Evolutionary conservation across 1,284 basidiomycete species (phyloP).

Genomic region (Apiotrichum brassicae): DNA sequence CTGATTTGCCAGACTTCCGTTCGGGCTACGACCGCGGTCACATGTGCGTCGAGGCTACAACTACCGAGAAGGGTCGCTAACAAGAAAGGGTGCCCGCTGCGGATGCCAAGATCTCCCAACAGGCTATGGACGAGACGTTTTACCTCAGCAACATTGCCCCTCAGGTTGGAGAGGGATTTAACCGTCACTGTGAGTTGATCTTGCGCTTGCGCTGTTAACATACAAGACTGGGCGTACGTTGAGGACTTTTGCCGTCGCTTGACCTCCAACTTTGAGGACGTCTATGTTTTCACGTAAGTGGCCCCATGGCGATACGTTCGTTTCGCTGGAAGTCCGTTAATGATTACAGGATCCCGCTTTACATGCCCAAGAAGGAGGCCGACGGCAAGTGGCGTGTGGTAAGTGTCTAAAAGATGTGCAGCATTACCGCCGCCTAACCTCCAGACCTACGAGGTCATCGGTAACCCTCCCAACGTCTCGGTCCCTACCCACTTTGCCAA

Average conservation of each 20-base stretch:
- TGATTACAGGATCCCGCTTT: constrained; percentile 69
- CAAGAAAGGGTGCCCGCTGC: constrained; percentile 99
- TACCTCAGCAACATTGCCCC: constrained; percentile 92
- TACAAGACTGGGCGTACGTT: constrained; percentile 84
- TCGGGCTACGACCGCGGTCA: constrained; percentile 97
- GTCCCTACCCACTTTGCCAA: constrained; percentile 99
- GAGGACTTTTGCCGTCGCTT: constrained; percentile 93
- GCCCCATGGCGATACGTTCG: too few relatives aligned
- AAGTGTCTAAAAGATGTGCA: constrained; percentile 49
- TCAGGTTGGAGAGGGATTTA: constrained; percentile 96
- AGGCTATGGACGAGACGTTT: constrained; percentile 97
- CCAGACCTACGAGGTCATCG: constrained; percentile 91
- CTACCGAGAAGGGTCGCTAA: too few relatives aligned
- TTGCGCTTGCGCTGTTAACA: not conserved
- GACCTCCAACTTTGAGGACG: constrained; percentile 78
- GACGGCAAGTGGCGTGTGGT: constrained; percentile 95
- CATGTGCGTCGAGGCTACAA: constrained; percentile 53
- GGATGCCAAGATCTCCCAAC: constrained; percentile 75
- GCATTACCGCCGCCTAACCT: not conserved
- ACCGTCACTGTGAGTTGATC: constrained; percentile 72
- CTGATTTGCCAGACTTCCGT: constrained; percentile 60
- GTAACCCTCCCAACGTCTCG: constrained; percentile 76
- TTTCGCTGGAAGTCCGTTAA: not conserved
- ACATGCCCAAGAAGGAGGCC: constrained; percentile 72
- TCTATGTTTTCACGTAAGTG: constrained; percentile 83